phyloP scores from a whole-genome alignment of 2,329 filamentous ascomycete genomes.

The Claviceps arundinis region DNA sequence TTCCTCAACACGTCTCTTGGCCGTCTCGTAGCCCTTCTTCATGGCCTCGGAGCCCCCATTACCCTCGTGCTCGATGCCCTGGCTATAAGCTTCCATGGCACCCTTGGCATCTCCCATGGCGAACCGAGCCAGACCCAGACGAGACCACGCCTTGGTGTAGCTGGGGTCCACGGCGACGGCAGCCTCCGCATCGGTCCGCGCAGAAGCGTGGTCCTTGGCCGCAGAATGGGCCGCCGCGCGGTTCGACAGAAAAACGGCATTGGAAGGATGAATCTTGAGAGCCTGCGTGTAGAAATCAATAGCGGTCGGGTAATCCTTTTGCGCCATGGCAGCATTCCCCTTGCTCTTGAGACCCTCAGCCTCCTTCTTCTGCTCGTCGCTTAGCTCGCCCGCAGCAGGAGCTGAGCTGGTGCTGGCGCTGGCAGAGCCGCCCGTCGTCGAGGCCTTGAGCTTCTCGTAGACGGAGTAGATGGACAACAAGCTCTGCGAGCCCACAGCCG shows the following conservation, averaged over 20 bases:
- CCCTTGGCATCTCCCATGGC: slow-evolving; percentile 83
- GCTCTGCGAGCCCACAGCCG: slow-evolving; percentile 74
- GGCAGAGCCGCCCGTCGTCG: slow-evolving; percentile 25
- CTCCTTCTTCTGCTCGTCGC: slow-evolving; percentile 55
- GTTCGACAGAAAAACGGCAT: slow-evolving; percentile 96
- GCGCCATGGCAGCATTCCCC: slow-evolving; percentile 89
- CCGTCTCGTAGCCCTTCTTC: slow-evolving; percentile 94
- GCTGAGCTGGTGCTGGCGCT: slow-evolving; percentile 14
- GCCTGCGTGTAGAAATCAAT: slow-evolving; percentile 84
- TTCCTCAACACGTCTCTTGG: slow-evolving; percentile 75
- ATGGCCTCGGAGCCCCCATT: slow-evolving; percentile 91
- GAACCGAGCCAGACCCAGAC: slow-evolving; percentile 81
- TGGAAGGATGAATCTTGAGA: slow-evolving; percentile 64
- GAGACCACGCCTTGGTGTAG: slow-evolving; percentile 96
- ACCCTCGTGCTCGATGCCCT: slow-evolving; percentile 88
- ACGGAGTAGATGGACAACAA: slow-evolving; percentile 86
- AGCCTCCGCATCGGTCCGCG: slow-evolving; percentile 77
- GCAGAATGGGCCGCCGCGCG: slow-evolving; percentile 88
- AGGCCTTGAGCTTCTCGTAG: slow-evolving; percentile 82
- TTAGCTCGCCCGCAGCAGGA: slow-evolving; percentile 16
- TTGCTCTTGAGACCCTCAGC: slow-evolving; percentile 81
- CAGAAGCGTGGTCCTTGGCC: slow-evolving; percentile 69
- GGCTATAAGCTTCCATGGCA: slow-evolving; percentile 85
- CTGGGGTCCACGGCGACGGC: slow-evolving; percentile 77
- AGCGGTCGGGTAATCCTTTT: slow-evolving; percentile 75